These are phyloP conservation scores for Fusarium sororula DNA, from an alignment of 2,329 filamentous ascomycete species.

Conservation along the genomic window DNA sequence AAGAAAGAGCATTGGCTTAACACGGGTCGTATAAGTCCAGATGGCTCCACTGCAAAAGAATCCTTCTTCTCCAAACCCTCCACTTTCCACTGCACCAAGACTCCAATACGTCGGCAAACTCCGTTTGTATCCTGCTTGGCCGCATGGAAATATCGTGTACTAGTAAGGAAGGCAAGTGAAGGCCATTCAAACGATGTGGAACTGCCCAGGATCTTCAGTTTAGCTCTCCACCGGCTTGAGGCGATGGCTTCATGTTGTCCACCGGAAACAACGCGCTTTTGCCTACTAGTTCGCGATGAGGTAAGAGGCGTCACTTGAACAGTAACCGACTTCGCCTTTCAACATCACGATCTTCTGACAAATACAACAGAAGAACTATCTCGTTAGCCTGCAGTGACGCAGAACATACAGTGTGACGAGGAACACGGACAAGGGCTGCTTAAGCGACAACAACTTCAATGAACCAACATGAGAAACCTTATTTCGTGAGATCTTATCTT, in stretches of 20 bases:
- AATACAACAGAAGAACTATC: neutral
- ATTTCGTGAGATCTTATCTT: conserved; percentile 13
- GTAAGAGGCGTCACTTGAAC: neutral
- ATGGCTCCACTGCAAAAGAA: neutral
- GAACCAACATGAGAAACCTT: neutral
- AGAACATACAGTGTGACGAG: neutral
- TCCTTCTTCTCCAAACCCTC: neutral
- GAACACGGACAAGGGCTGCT: neutral
- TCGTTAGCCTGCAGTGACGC: neutral
- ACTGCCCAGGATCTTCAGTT: neutral
- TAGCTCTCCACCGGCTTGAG: neutral
- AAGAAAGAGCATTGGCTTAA: neutral
- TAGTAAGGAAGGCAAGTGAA: neutral
- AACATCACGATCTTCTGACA: neutral
- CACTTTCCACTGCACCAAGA: neutral
- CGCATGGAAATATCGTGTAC: neutral
- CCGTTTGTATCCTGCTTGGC: neutral
- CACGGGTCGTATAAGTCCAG: neutral
- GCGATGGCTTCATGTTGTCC: neutral
- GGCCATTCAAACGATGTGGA: neutral
- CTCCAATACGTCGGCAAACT: neutral
- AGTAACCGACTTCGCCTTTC: neutral
- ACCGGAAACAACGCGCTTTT: neutral
- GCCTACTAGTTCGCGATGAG: neutral
- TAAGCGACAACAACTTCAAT: neutral